Evolutionary conservation across 2,329 filamentous ascomycete genomes (phyloP).

Genomic region (Fusarium redolens): DNA sequence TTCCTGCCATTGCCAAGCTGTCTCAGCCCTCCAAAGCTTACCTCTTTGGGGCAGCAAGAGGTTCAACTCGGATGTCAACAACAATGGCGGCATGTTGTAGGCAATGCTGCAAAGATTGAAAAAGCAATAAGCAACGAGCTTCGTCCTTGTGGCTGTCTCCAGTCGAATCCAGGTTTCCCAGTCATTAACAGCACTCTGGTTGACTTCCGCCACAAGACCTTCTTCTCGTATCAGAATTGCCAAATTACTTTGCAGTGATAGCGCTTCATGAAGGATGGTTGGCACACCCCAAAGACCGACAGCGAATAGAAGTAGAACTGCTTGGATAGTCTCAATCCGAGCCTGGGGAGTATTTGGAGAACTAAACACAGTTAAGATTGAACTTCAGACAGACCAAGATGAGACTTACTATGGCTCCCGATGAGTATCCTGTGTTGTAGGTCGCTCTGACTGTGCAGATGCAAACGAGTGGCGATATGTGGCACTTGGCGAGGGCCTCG

Average conservation of each 20-base stretch:
- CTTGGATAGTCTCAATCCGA: constrained; percentile 73
- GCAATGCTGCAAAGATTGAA: constrained; percentile 72
- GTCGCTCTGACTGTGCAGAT: constrained; percentile 67
- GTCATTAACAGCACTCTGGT: constrained; percentile 58
- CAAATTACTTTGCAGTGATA: constrained; percentile 69
- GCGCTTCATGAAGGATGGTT: constrained; percentile 68
- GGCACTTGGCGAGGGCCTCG: constrained; percentile 67
- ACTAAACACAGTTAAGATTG: constrained; percentile 48
- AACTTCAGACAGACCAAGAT: neutral
- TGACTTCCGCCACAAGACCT: constrained; percentile 62
- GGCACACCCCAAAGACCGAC: constrained; percentile 72
- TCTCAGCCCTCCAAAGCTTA: constrained; percentile 68
- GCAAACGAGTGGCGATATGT: constrained; percentile 69
- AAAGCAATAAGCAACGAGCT: constrained; percentile 70
- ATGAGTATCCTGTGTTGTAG: constrained; percentile 68
- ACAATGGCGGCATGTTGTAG: constrained; percentile 68
- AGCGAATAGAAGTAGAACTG: constrained; percentile 69
- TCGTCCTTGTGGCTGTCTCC: constrained; percentile 68
- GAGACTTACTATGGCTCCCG: constrained; percentile 68
- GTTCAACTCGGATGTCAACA: constrained; percentile 70
- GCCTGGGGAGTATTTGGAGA: constrained; percentile 70
- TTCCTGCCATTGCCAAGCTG: constrained; percentile 70
- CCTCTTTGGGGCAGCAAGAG: constrained; percentile 66
- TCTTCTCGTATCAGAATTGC: constrained; percentile 70
- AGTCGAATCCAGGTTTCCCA: constrained; percentile 71